A percentile compares a stretch with the other conserved stretches of the same genome.
These are phyloP conservation scores for Westerdykella ornata DNA, from an alignment of 2,329 filamentous ascomycete genomes.

Conservation along the genomic window DNA sequence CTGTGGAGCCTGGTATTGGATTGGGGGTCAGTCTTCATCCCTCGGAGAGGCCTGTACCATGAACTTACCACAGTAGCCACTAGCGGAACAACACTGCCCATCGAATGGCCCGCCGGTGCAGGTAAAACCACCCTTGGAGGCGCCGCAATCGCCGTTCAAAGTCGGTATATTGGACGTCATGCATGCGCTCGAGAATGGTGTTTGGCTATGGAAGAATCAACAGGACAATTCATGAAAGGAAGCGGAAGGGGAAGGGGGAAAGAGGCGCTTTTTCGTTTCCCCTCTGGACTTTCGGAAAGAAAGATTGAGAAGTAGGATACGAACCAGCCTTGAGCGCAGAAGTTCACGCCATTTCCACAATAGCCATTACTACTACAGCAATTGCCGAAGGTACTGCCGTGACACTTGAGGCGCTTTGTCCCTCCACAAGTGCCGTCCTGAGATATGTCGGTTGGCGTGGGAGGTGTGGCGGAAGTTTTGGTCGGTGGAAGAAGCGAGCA, in stretches of 20 bases:
- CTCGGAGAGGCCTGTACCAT: no score
- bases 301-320: background rate
- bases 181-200: slow-evolving; percentile 10
- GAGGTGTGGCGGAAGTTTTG: no score
- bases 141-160: slow-evolving; percentile 7
- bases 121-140: slow-evolving; percentile 5
- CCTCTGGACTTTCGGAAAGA: no score
- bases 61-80: slow-evolving; percentile 11
- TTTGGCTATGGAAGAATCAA: slow-evolving; percentile 6
- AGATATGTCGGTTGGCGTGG: no score
- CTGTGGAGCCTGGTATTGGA: no score
- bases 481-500: slow-evolving; percentile 2
- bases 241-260: slow-evolving; percentile 1
- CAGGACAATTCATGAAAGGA: background rate
- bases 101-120: slow-evolving; percentile 9
- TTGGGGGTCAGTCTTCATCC: no score
- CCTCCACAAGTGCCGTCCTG: no score
- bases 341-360: no score
- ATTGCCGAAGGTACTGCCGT: no score
- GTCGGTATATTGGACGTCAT: slow-evolving; percentile 7
- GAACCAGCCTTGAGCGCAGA: slow-evolving; percentile 12
- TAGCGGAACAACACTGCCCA: slow-evolving; percentile 8
- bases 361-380: no score
- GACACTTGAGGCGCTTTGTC: no score
- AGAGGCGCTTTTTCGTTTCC: no score